These are phyloP conservation scores for Trametes sanguinea DNA, from an alignment of 768 basidiomycete species.

Conservation along the genomic window DNA sequence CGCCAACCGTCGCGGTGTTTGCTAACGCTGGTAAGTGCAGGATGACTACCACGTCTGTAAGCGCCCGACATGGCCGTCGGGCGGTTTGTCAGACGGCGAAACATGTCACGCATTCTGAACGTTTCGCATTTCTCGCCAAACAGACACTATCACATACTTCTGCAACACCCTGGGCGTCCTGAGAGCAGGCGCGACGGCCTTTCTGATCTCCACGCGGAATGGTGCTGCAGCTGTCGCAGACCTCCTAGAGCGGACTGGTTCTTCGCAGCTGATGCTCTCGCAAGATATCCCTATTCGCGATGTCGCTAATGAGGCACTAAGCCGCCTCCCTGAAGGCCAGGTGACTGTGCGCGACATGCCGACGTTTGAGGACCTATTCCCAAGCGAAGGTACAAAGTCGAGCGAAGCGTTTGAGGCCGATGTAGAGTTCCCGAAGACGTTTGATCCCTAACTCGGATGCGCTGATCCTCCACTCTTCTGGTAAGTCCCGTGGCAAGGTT, in stretches of 20 bases:
- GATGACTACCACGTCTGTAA: background rate
- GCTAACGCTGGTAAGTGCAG: slow-evolving; percentile 18
- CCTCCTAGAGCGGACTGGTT: slow-evolving; percentile 22
- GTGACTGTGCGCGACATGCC: slow-evolving; percentile 5
- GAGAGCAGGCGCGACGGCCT: slow-evolving; percentile 27
- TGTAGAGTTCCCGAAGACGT: background rate
- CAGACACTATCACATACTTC: slow-evolving; percentile 32
- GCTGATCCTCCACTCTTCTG: slow-evolving; percentile 19
- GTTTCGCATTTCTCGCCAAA: background rate
- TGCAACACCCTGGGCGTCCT: slow-evolving; percentile 25
- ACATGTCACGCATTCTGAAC: too few species aligned
- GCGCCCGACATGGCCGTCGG: background rate
- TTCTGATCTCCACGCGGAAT: slow-evolving; percentile 39
- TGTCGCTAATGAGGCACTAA: background rate
- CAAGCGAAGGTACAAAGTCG: background rate
- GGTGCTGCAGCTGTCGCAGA: slow-evolving; percentile 35
- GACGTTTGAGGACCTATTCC: slow-evolving; percentile 16
- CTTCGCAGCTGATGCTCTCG: slow-evolving; percentile 12
- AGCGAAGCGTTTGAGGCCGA: background rate
- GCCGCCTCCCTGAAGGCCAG: background rate
- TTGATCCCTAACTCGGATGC: background rate
- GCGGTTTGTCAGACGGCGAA: background rate
- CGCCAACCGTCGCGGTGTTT: slow-evolving; percentile 31
- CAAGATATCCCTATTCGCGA: slow-evolving; percentile 2
- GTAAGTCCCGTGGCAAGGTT: background rate